Percentiles rank a stretch among this genome's conserved stretches.
Evolutionary conservation across 129 eudicot species (phyloP).

Genomic region (Lactuca saligna): DNA sequence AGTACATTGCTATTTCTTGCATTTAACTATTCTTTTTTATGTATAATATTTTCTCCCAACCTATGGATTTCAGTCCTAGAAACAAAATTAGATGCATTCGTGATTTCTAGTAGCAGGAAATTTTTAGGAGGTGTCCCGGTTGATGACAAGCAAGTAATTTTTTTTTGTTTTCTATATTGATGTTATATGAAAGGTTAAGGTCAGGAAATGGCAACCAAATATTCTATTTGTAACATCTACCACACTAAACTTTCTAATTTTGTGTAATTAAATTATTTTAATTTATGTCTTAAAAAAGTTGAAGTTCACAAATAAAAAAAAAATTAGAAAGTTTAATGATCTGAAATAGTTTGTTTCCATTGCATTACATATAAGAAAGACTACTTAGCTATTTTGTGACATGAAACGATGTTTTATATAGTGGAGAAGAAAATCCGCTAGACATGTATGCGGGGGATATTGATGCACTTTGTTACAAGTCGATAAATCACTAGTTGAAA

Average conservation of each 20-base stretch:
- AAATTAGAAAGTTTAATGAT: too few species aligned
- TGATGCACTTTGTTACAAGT: slow-evolving; percentile 88
- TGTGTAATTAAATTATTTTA: too few species aligned
- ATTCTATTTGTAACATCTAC: too few species aligned
- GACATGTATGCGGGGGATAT: slow-evolving; percentile 84
- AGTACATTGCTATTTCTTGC: too few species aligned
- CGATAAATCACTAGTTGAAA: slow-evolving; percentile 71
- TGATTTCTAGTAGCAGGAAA: slow-evolving; percentile 73
- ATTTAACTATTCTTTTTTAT: too few species aligned
- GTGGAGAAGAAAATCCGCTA: slow-evolving; percentile 77
- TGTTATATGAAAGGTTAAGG: background rate
- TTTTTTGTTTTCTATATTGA: background rate
- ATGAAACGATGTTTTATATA: slow-evolving; percentile 19
- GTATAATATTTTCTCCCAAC: background rate
- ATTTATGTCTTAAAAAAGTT: too few species aligned
- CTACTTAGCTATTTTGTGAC: slow-evolving; percentile 18
- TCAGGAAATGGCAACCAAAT: too few species aligned
- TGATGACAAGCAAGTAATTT: slow-evolving; percentile 70
- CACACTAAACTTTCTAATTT: too few species aligned
- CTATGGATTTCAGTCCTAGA: slow-evolving; percentile 56
- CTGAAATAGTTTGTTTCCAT: background rate
- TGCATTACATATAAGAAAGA: background rate
- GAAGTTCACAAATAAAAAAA: too few species aligned
- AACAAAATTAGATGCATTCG: slow-evolving; percentile 77
- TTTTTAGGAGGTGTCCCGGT: slow-evolving; percentile 72